Base-by-base conservation (phyloP, 208 protist species). In the Trypanosoma conorhini region DNA sequence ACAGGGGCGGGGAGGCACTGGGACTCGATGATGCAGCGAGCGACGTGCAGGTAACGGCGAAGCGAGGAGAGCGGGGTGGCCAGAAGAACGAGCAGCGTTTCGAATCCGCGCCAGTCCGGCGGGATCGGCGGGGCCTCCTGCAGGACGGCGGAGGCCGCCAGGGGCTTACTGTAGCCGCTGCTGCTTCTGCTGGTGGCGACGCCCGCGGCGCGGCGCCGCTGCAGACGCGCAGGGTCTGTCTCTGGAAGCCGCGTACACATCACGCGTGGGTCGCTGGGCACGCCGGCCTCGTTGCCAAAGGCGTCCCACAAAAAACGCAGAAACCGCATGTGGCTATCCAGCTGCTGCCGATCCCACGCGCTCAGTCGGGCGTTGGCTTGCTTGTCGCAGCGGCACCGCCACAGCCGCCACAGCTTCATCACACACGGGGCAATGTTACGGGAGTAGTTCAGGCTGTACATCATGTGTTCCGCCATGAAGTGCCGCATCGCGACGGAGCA, bases 381-480 rank as follows among this genome's bases (percentile, higher is more conserved):
- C 50, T 67, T 68, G 7, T 40, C 26, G n/a, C 26, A 48, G 35
- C 22, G 21, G 38, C 17, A 22, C 22, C 85, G 80, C 82, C 76
- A 91, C 19, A 87, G 63, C n/a, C 79, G 70, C 61, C 72, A 74
- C 0, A 94, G 63, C 31, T 80, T 73, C 52, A 91, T 67, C 63
- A 92, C 62, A 59, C 74, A 67, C 21, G 86, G 89, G 0, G 85
- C 78, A 48, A 80, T 80, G 24, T 74, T 87, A n/a, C 76, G 64
- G 40, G 76, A 82, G 76, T 88, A 94, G 67, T 92, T 80, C 15
- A 86, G 31, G 4, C 76, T 80, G 76, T 92, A 95, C 81, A 88
- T 88, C 77, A 91, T 84, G 70, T 95, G 87, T 78, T 95, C 85
- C 22, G 80, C 83, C 50, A 82, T 84, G 69, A 79, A 95, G 67